phyloP scores from a whole-genome alignment of 352 stramenopile species.

The Elongisporangium anandrum region DNA sequence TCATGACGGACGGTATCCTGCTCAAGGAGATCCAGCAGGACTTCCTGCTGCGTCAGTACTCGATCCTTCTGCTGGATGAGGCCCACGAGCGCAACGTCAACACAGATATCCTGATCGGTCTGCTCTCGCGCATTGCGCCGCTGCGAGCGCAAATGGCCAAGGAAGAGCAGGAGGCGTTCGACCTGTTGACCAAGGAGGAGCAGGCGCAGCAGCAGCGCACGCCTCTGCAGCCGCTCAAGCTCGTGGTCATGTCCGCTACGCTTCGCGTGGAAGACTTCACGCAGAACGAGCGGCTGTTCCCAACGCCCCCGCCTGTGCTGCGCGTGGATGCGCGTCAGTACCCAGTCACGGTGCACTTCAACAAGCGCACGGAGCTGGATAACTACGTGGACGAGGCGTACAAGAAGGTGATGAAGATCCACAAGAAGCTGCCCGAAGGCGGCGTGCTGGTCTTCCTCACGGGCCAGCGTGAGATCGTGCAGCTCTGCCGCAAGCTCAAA shows the following conservation, averaged over 20 bases:
- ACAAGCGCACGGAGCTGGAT: conserved; percentile 95
- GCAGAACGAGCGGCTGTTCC: conserved; percentile 93
- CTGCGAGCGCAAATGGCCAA: conserved; percentile 86
- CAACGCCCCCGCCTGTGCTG: conserved; percentile 88
- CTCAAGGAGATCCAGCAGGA: conserved; percentile 95
- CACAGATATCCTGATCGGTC: conserved; percentile 95
- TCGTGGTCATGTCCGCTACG: conserved; percentile 98
- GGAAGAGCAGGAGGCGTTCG: conserved; percentile 57
- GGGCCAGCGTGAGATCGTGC: conserved; percentile 94
- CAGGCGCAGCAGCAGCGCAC: conserved; percentile 22
- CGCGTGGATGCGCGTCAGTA: conserved; percentile 94
- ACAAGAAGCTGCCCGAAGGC: conserved; percentile 95
- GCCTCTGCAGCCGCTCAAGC: conserved; percentile 73
- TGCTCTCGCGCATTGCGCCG: conserved; percentile 93
- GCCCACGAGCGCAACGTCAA: conserved; percentile 97
- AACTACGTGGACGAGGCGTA: conserved; percentile 96
- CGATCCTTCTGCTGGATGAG: conserved; percentile 91
- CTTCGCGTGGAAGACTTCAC: conserved; percentile 97
- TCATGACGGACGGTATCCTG: conserved; percentile 99
- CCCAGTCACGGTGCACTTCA: conserved; percentile 98
- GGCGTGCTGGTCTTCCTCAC: conserved; percentile 98
- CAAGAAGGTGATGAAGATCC: conserved; percentile 96
- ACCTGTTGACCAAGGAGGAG: conserved; percentile 37
- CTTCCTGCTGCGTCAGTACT: conserved; percentile 75
- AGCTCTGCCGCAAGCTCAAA: conserved; percentile 77